These are phyloP conservation scores for Teratosphaeria gauchensis DNA, from an alignment of 2,329 filamentous ascomycete genomes.

Conservation along the genomic window DNA sequence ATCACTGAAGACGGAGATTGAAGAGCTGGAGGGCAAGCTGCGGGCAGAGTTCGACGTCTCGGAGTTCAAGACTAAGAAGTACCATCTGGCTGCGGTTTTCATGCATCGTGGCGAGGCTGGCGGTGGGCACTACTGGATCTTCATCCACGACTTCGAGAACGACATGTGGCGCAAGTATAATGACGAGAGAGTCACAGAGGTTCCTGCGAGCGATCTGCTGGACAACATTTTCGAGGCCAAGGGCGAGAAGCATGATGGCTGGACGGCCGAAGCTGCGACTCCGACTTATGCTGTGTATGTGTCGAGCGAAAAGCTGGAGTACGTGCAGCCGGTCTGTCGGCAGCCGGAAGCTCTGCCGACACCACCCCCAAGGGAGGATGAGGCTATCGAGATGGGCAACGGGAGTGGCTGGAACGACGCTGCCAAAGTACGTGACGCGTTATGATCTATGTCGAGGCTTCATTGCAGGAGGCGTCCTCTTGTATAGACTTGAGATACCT, in stretches of 20 bases:
- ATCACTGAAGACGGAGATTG: conserved; percentile 30
- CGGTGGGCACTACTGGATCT: conserved; percentile 90
- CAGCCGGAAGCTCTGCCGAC: conserved; percentile 12
- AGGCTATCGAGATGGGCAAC: conserved; percentile 2
- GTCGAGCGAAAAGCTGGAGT: conserved; percentile 52
- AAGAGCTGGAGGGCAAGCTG: conserved; percentile 39
- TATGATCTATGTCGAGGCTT: neutral
- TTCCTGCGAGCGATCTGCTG: conserved; percentile 32
- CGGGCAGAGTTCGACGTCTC: conserved; percentile 51
- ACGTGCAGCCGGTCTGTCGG: conserved; percentile 40
- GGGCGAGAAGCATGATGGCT: conserved; percentile 42
- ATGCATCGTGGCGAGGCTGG: conserved; percentile 63
- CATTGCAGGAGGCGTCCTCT: neutral
- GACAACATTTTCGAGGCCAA: conserved; percentile 59
- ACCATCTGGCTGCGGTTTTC: conserved; percentile 83
- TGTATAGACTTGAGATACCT: neutral
- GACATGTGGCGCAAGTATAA: conserved; percentile 90
- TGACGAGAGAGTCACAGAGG: conserved; percentile 67
- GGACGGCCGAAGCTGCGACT: conserved; percentile 39
- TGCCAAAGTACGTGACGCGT: neutral
- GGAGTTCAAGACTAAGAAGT: conserved; percentile 59
- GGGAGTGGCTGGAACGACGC: neutral
- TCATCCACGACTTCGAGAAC: conserved; percentile 80
- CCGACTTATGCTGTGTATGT: conserved; percentile 81
- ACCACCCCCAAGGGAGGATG: neutral